phyloP scores from a whole-genome alignment of 2,329 filamentous ascomycete species.

The Blastomyces silverae region DNA sequence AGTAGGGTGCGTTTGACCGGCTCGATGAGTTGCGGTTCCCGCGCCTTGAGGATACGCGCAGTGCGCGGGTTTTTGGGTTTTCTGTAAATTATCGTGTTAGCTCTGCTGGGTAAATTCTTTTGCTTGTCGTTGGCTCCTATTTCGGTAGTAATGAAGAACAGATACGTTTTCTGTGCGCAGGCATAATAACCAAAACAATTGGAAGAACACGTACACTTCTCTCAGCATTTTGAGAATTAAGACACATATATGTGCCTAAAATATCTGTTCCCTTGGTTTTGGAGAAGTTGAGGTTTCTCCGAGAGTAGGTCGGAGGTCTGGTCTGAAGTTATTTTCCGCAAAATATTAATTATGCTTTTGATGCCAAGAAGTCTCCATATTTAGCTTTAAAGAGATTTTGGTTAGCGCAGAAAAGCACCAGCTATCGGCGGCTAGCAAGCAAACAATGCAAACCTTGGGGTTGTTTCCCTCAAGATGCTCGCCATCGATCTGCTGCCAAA shows the following conservation, averaged over 20 bases:
- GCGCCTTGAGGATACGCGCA: constrained; percentile 89
- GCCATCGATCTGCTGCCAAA: too few species aligned
- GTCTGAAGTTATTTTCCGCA: background rate
- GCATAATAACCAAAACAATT: constrained; percentile 5
- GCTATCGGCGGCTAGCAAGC: background rate
- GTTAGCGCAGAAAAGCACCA: background rate
- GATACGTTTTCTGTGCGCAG: background rate
- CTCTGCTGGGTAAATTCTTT: background rate
- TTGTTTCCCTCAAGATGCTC: too few species aligned
- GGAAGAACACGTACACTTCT: constrained; percentile 34
- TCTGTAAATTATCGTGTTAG: constrained; percentile 32
- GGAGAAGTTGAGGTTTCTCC: background rate
- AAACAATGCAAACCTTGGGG: constrained; percentile 8
- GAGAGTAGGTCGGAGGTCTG: background rate
- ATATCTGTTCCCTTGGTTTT: background rate
- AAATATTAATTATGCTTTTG: background rate
- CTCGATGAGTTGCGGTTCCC: constrained; percentile 80
- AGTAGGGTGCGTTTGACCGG: constrained; percentile 87
- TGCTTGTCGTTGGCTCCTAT: background rate
- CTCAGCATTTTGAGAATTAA: constrained; percentile 34
- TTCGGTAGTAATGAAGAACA: background rate
- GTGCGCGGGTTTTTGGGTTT: constrained; percentile 78
- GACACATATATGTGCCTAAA: background rate
- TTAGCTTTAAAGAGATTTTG: constrained; percentile 3
- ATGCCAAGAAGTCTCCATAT: background rate